Percentiles rank a stretch among this genome's conserved stretches.
Evolutionary conservation across 2,329 filamentous ascomycete species (phyloP).

Genomic region (Tolypocladium tundrense): DNA sequence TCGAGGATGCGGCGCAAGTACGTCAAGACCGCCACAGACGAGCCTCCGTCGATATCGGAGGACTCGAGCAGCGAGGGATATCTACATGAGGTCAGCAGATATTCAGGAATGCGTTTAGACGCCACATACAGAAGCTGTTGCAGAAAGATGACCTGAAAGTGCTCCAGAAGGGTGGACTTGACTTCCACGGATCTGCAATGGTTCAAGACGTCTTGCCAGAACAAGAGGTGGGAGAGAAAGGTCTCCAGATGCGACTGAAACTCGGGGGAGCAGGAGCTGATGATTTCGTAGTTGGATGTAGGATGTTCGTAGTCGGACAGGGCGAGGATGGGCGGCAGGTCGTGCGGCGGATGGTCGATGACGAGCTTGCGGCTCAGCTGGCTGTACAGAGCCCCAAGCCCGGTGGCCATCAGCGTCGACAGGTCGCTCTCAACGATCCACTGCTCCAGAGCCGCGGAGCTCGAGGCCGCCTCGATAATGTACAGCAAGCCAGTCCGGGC

Average conservation of each 20-base stretch:
- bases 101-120: too few species aligned
- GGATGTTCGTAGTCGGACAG: constrained; percentile 82
- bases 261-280: constrained; percentile 62
- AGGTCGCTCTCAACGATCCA: constrained; percentile 98
- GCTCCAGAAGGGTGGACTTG: constrained; percentile 84
- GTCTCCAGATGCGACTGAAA: constrained; percentile 84
- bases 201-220: constrained; percentile 97
- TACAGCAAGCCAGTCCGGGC: constrained; percentile 88
- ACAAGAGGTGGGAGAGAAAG: constrained; percentile 87
- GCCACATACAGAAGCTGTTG: constrained; percentile 74
- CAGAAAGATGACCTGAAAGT: constrained; percentile 93
- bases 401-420: constrained; percentile 93
- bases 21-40: constrained; percentile 88
- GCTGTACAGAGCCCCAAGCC: constrained; percentile 66
- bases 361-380: constrained; percentile 68
- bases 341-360: constrained; percentile 63
- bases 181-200: constrained; percentile 89
- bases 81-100: constrained; percentile 20
- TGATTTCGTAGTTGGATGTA: constrained; percentile 57
- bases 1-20: constrained; percentile 88
- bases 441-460: constrained; percentile 71
- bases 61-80: constrained; percentile 95
- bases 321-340: constrained; percentile 72
- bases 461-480: constrained; percentile 86
- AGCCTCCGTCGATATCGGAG: constrained; percentile 92